Percentiles rank a stretch among this genome's conserved stretches.
Conservation (phyloP, 805 yeast species). For the Lachancea nothofagi region DNA sequence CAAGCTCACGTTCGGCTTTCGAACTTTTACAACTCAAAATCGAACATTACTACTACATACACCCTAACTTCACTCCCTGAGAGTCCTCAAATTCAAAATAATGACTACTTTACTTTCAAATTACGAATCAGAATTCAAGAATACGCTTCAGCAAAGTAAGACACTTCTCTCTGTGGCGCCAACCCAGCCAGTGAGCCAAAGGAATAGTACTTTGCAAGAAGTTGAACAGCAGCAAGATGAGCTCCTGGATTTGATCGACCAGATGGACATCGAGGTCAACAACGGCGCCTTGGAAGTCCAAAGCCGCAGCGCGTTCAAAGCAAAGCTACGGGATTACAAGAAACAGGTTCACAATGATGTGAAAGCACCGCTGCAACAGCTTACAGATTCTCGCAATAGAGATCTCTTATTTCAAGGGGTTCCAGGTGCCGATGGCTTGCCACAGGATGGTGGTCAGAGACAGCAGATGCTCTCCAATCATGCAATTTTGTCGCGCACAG, state of each 20-base stretch:
- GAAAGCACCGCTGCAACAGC: slow-evolving; percentile 49
- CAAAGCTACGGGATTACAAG: slow-evolving; percentile 69
- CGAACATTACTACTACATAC: no score
- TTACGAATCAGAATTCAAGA: slow-evolving; percentile 37
- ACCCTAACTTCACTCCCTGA: neutral
- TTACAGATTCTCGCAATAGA: slow-evolving; percentile 68
- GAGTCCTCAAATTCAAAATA: neutral
- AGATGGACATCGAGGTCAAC: slow-evolving; percentile 86
- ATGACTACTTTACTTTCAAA: slow-evolving; percentile 29
- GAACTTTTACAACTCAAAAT: no score
- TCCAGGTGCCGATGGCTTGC: slow-evolving; percentile 24
- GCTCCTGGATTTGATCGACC: slow-evolving; percentile 63
- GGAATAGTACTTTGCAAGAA: slow-evolving; percentile 23
- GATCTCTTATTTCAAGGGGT: slow-evolving; percentile 60
- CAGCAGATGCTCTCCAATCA: slow-evolving; percentile 73
- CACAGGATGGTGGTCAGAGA: slow-evolving; percentile 59
- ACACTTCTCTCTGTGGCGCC: slow-evolving; percentile 17
- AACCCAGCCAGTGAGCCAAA: slow-evolving; percentile 20
- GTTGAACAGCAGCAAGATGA: slow-evolving; percentile 32
- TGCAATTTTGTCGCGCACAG: slow-evolving; percentile 72
- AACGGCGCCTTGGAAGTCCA: slow-evolving; percentile 40
- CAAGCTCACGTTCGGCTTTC: no score
- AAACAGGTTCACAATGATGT: slow-evolving; percentile 51
- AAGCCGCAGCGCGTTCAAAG: slow-evolving; percentile 59
- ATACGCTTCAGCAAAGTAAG: slow-evolving; percentile 27